These are phyloP conservation scores for Chlamydomonas sphaeroides DNA, from an alignment of 139 green algal genomes.

Conservation along the genomic window DNA sequence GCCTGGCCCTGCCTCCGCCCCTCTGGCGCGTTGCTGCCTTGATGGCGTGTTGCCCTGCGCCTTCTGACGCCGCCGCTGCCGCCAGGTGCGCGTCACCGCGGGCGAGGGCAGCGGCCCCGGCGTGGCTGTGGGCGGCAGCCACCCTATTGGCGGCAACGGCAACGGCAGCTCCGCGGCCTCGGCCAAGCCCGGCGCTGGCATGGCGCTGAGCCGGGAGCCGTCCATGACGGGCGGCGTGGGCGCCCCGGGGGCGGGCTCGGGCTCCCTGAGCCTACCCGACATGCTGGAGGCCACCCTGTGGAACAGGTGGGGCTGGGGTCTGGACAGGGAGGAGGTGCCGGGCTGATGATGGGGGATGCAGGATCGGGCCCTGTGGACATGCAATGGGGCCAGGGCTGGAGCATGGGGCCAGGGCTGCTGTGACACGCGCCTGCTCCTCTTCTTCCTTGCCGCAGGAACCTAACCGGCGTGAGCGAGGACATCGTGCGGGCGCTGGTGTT, in stretches of 20 bases:
- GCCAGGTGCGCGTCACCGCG: not conserved
- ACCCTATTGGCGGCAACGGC: not conserved
- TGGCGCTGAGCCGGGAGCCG: constrained; percentile 17
- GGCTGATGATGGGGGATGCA: no score
- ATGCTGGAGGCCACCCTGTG: constrained; percentile 91
- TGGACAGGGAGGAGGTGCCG: no score
- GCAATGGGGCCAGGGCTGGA: no score
- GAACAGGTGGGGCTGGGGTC: constrained; percentile 53
- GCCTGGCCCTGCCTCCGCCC: no score
- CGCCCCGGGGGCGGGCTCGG: no score
- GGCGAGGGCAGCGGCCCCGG: not conserved
- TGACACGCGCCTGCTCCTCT: not conserved
- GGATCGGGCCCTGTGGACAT: no score
- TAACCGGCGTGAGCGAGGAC: constrained; percentile 85
- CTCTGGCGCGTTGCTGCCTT: no score
- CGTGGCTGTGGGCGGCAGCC: not conserved
- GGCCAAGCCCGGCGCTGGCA: not conserved
- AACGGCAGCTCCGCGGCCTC: no score
- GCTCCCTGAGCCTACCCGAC: constrained; percentile 55
- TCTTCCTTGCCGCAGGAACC: constrained; percentile 56
- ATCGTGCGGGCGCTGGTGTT: constrained; percentile 91
- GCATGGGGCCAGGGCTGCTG: no score
- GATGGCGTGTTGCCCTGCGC: no score
- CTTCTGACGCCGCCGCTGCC: no score
- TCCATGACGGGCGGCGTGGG: constrained; percentile 23